A percentile compares a stretch with the other conserved stretches of the same genome.
Evolutionary conservation across 2,329 filamentous ascomycete species (phyloP).

Genomic region (Stagonosporopsis vannaccii): DNA sequence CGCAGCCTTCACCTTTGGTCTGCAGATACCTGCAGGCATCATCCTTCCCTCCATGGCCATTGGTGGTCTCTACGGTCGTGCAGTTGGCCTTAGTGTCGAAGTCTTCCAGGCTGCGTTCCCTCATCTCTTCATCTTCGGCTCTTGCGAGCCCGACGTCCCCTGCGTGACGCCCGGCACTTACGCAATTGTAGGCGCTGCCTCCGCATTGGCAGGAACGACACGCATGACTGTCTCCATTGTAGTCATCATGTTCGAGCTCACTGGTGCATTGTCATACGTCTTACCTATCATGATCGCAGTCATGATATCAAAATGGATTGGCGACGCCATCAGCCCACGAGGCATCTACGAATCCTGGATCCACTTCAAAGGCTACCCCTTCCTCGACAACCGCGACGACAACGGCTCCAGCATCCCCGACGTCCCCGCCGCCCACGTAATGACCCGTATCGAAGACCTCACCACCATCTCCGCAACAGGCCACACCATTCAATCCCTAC

Average conservation of each 20-base stretch:
- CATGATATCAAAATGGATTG: constrained; percentile 98
- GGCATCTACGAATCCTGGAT: constrained; percentile 99
- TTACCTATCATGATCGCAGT: constrained; percentile 99
- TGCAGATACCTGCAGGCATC: constrained; percentile 94
- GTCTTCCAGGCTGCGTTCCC: constrained; percentile 85
- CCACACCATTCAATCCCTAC: constrained; percentile 82
- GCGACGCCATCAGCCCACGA: constrained; percentile 88
- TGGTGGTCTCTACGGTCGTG: constrained; percentile 87
- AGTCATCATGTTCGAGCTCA: constrained; percentile 99
- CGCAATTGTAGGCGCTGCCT: constrained; percentile 93
- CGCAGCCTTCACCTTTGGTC: constrained; percentile 86
- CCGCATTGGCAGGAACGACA: constrained; percentile 91
- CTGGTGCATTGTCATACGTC: constrained; percentile 93
- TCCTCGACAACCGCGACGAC: constrained; percentile 88
- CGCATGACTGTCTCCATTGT: constrained; percentile 98
- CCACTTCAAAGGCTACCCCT: constrained; percentile 92
- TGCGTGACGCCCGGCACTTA: constrained; percentile 96
- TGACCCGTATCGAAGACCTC: constrained; percentile 91
- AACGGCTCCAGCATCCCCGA: constrained; percentile 71
- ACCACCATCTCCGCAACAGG: constrained; percentile 85
- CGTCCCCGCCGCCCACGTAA: constrained; percentile 83
- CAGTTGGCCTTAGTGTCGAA: constrained; percentile 87
- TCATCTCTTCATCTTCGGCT: constrained; percentile 75
- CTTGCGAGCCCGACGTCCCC: constrained; percentile 83
- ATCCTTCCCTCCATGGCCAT: constrained; percentile 97